Conservation (phyloP, 2,329 filamentous ascomycete species). For the Nemania serpens region DNA sequence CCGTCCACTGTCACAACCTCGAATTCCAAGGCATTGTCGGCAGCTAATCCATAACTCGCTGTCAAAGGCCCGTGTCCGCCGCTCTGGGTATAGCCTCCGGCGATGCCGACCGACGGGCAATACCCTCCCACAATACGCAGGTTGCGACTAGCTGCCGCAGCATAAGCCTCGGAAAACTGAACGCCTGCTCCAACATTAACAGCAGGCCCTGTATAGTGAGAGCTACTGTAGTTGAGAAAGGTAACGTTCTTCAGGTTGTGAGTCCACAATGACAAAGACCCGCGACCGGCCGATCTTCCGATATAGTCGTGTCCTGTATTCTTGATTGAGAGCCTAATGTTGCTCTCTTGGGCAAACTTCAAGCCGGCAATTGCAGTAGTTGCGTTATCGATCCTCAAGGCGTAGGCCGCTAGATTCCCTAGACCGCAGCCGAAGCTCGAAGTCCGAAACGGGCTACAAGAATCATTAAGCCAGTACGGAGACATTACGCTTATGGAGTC, state of each 20-base stretch:
- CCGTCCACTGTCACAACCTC: conserved; percentile 7
- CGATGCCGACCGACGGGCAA: conserved; percentile 5
- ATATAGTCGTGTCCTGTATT: conserved; percentile 55
- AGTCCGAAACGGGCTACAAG: conserved; percentile 25
- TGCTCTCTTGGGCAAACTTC: conserved; percentile 45
- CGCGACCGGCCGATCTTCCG: conserved; percentile 57
- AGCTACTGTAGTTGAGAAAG: background rate
- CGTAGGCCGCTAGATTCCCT: conserved; percentile 23
- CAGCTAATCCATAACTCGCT: conserved; percentile 3
- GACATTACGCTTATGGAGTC: conserved; percentile 28
- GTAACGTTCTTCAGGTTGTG: conserved; percentile 50
- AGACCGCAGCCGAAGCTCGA: conserved; percentile 10
- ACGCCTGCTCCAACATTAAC: conserved; percentile 57
- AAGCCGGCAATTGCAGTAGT: conserved; percentile 15
- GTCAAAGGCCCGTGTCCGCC: conserved; percentile 4
- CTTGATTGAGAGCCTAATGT: conserved; percentile 52
- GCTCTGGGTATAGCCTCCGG: background rate
- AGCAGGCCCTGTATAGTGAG: conserved; percentile 49
- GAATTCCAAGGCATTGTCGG: conserved; percentile 3
- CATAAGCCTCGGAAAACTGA: conserved; percentile 12
- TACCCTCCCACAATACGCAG: background rate
- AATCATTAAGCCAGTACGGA: conserved; percentile 28
- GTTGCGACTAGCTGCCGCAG: background rate
- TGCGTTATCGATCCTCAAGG: conserved; percentile 3
- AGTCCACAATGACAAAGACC: conserved; percentile 53